These are phyloP conservation scores for Peronospora belbahrii DNA, from an alignment of 352 stramenopile species.

Conservation along the genomic window DNA sequence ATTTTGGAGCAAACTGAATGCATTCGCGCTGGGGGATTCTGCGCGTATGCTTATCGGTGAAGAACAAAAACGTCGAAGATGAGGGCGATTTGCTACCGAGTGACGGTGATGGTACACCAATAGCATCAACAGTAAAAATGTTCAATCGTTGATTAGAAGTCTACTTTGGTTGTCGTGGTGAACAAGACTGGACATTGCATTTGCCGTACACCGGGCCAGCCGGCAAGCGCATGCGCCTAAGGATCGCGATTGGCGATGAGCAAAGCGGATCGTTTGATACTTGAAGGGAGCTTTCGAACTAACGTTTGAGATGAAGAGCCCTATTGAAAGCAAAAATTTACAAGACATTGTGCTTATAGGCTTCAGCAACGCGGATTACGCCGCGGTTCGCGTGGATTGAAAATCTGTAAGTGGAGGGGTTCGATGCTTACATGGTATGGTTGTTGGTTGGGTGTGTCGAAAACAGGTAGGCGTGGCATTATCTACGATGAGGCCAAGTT, in stretches of 20 bases:
- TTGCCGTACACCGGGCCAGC: neutral
- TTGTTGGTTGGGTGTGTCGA: neutral
- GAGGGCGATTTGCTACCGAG: neutral
- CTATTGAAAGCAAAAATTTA: too few species aligned
- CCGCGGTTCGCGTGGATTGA: neutral
- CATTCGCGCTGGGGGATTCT: too few species aligned
- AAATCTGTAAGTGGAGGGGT: neutral
- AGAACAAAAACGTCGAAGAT: neutral
- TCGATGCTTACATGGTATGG: neutral
- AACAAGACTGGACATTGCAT: neutral
- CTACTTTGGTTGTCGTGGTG: neutral
- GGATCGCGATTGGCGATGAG: neutral
- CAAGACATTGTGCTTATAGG: neutral
- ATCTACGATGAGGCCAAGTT: constrained; percentile 20
- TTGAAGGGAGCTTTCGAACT: neutral
- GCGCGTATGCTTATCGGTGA: neutral
- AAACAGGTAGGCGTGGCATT: constrained; percentile 5
- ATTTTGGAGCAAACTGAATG: too few species aligned
- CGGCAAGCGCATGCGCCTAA: neutral
- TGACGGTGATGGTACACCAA: neutral
- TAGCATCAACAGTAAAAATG: neutral
- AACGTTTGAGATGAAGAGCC: neutral
- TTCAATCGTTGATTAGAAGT: neutral
- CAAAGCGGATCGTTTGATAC: neutral
- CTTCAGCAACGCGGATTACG: neutral